Base-by-base conservation (phyloP, 2,329 filamentous ascomycete genomes). In the Fusarium albosuccineum region DNA sequence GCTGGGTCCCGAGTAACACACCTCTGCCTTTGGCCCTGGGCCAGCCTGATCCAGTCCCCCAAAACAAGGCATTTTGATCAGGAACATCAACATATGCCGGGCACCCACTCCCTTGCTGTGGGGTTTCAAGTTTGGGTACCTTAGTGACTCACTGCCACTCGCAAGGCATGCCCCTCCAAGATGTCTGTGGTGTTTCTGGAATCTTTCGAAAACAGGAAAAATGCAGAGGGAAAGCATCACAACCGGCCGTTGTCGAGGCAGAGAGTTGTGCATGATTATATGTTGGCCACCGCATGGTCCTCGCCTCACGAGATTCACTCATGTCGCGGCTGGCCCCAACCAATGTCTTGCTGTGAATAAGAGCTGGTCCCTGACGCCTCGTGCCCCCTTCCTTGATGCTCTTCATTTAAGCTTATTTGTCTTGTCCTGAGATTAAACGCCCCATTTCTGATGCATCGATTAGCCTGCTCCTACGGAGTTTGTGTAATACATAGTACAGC, bases 91-190 rank as follows among this genome's bases (percentile, higher is more conserved):
- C 22, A 48, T 30, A 45, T 52, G 16, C 22, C 26, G 44, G 40
- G 34, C 26, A 36, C 9, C 11, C 30, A 33, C 30, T 33, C 30
- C 30, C 30, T 33, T 51, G 4, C 7, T 45, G 11, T 14, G 10
- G 44, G 22, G 33, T 41, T 49, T 59, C 29, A 45, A 37, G 16
- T 44, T 27, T 36, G 44, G 50, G 29, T 27, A 27, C 48, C 29
- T 48, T 16, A n/a, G 8, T 11, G 29, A 36, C 13, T n/a, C 50
- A 51, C 40, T 30, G 29, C 39, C 27, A 48, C n/a, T 39, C 8
- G 17, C n/a, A 22, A 46, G 49, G 33, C 17, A 41, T 30, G 29
- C 16, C 26, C 14, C 14, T 9, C 27, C 42, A 17, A 26, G 4
- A 22, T 42, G 26, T 14, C 14, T 40, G 8, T 45, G n/a, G n/a